These are phyloP conservation scores for Trapa bicornis DNA, from an alignment of 345 rosid species.

Conservation along the genomic window DNA sequence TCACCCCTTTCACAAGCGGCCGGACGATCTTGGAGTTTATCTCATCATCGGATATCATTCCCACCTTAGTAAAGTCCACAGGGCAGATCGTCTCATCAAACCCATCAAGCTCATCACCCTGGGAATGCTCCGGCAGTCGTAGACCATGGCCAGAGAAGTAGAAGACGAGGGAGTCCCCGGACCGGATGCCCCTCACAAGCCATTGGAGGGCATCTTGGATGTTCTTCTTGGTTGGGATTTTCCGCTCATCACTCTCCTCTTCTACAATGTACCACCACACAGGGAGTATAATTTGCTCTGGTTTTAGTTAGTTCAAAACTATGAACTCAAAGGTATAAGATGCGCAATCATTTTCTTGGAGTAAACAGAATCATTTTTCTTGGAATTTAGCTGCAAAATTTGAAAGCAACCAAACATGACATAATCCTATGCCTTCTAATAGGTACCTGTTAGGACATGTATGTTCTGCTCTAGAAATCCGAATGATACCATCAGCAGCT, in stretches of 20 bases:
- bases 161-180: slow-evolving; percentile 42
- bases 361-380: too few species aligned
- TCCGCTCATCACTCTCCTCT: slow-evolving; percentile 17
- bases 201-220: slow-evolving; percentile 29
- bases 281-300: background rate
- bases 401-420: too few species aligned
- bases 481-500: slow-evolving; percentile 19
- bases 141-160: slow-evolving; percentile 58
- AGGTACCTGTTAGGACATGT: slow-evolving; percentile 38
- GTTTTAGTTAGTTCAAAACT: background rate
- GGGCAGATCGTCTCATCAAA: slow-evolving; percentile 52
- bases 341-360: background rate
- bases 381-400: too few species aligned
- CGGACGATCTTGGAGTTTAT: slow-evolving; percentile 33
- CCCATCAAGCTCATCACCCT: slow-evolving; percentile 42
- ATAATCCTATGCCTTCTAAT: too few species aligned
- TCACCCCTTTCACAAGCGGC: slow-evolving; percentile 34
- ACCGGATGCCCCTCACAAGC: slow-evolving; percentile 31
- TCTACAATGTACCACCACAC: slow-evolving; percentile 13
- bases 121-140: slow-evolving; percentile 23
- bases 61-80: slow-evolving; percentile 29
- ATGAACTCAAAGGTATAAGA: background rate
- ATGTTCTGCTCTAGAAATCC: slow-evolving; percentile 18
- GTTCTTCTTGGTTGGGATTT: slow-evolving; percentile 36
- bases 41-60: slow-evolving; percentile 38